Conservation (phyloP, 805 yeast genomes). For the Yamadazyma laniorum region DNA sequence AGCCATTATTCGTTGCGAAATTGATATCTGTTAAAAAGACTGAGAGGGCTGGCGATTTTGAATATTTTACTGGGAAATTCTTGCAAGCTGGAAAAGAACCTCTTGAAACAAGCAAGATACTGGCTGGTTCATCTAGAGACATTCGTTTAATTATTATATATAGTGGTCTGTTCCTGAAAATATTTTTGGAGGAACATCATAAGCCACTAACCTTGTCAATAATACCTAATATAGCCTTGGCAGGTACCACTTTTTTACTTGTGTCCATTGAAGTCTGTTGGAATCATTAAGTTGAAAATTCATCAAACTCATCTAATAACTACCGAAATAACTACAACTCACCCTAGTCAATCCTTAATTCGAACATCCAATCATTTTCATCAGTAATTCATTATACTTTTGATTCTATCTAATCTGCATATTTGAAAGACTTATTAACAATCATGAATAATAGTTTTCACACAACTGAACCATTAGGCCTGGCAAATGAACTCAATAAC, state of each 20-base stretch:
- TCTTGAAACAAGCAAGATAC: background rate
- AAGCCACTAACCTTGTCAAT: background rate
- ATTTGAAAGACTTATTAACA: background rate
- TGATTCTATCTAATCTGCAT: slow-evolving; percentile 2
- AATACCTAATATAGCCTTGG: background rate
- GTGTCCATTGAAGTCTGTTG: too few species aligned
- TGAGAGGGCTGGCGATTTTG: too few species aligned
- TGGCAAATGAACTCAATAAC: slow-evolving; percentile 18
- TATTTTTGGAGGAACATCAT: background rate
- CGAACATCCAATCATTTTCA: too few species aligned
- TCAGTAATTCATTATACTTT: too few species aligned
- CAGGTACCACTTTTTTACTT: background rate
- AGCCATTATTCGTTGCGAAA: slow-evolving; percentile 11
- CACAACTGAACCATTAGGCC: slow-evolving; percentile 27
- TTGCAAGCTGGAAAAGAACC: slow-evolving; percentile 5
- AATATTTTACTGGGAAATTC: background rate
- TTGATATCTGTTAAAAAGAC: background rate
- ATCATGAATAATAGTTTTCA: slow-evolving; percentile 11
- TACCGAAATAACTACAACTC: too few species aligned
- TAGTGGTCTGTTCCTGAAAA: slow-evolving; percentile 5
- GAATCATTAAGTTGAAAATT: slow-evolving; percentile 16
- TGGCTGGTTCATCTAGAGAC: slow-evolving; percentile 6
- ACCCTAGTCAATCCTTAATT: slow-evolving; percentile 26
- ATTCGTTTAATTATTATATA: too few species aligned
- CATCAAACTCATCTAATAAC: slow-evolving; percentile 3